Conservation (phyloP, 139 green algal genomes). For the Axilococcus clingmanii region DNA sequence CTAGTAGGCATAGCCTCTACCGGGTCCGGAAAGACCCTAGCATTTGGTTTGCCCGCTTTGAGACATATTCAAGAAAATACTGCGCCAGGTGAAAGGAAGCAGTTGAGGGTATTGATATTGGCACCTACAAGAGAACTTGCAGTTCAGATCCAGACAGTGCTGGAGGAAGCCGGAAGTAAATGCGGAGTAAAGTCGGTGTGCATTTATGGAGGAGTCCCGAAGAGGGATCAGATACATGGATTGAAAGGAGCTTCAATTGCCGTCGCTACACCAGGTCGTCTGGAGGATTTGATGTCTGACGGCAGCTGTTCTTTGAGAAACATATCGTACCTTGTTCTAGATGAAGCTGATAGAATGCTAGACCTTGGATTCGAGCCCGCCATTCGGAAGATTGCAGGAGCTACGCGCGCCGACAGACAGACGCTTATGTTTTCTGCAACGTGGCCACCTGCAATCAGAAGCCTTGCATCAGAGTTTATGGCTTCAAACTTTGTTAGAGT, state of each 20-base stretch:
- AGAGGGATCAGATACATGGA: conserved; percentile 41
- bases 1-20: conserved; percentile 83
- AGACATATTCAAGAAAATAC: conserved; percentile 57
- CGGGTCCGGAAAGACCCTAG: conserved; percentile 69
- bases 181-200: conserved; percentile 48
- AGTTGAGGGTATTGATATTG: conserved; percentile 63
- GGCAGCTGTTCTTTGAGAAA: conserved; percentile 38
- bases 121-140: conserved; percentile 89
- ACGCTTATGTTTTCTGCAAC: conserved; percentile 97
- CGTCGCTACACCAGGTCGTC: conserved; percentile 80
- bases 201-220: conserved; percentile 88
- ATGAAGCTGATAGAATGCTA: conserved; percentile 93
- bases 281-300: conserved; percentile 86
- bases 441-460: conserved; percentile 78
- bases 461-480: conserved; percentile 84
- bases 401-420: conserved; percentile 72
- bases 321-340: conserved; percentile 77
- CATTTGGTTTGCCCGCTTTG: conserved; percentile 76
- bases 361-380: conserved; percentile 88
- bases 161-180: conserved; percentile 47
- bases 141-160: conserved; percentile 67
- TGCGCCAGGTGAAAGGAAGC: conserved; percentile 19
- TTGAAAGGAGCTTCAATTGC: conserved; percentile 48
- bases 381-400: conserved; percentile 47
- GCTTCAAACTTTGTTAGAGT: conserved; percentile 49